Percentiles rank a stretch among this genome's conserved stretches.
These are phyloP conservation scores for Euphorbia lathyris DNA, from an alignment of 345 rosid species.

Conservation along the genomic window DNA sequence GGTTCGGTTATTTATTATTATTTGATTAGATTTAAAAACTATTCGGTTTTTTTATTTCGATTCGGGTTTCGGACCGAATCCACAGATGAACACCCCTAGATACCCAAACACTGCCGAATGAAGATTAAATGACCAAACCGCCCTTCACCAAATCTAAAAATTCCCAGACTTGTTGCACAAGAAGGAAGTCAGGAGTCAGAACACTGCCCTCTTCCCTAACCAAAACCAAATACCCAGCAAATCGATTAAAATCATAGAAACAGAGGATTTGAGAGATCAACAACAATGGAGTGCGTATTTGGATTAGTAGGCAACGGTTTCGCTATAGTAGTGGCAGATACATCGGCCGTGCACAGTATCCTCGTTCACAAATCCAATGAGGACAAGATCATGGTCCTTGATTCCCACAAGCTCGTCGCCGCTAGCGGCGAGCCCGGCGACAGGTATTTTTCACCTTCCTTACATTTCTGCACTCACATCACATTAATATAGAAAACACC, in stretches of 20 bases:
- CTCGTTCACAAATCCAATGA: conserved; percentile 90
- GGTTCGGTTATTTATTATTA: too few species aligned
- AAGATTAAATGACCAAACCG: neutral
- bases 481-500: neutral
- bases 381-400: conserved; percentile 95
- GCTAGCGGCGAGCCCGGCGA: conserved; percentile 98
- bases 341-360: conserved; percentile 90
- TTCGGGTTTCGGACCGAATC: too few species aligned
- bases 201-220: neutral
- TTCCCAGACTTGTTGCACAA: conserved; percentile 36
- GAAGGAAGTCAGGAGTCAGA: neutral
- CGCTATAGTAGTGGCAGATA: conserved; percentile 76
- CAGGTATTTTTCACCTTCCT: conserved; percentile 35
- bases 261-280: neutral
- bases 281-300: conserved; percentile 85
- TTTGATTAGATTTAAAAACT: too few species aligned
- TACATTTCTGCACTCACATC: neutral
- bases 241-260: neutral
- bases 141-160: conserved; percentile 1
- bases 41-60: too few species aligned
- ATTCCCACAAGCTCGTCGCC: conserved; percentile 91
- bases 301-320: conserved; percentile 89
- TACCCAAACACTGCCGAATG: neutral
- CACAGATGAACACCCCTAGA: too few species aligned
- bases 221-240: neutral